phyloP scores from a whole-genome alignment of 208 protist species.

The Trichomonas vaginalis region DNA sequence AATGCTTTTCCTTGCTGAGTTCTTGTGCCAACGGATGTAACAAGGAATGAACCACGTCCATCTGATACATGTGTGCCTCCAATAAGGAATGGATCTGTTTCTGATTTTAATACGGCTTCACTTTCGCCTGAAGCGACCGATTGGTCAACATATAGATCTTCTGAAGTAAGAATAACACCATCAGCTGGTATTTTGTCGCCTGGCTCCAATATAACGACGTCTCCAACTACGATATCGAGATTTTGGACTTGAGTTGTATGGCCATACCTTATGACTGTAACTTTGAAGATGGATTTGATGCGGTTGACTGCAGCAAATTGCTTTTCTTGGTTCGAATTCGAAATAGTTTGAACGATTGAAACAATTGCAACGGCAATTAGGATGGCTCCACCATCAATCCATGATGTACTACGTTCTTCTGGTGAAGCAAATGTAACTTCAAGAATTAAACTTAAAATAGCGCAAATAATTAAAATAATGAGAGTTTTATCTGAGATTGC shows the following conservation, averaged over 20 bases:
- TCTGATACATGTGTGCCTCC: not conserved
- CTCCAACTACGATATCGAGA: not conserved
- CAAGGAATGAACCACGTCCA: not conserved
- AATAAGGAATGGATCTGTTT: not conserved
- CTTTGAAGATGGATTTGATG: not conserved
- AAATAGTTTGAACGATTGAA: not conserved
- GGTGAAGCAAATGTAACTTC: not conserved
- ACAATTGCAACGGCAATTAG: not conserved
- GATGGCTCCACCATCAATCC: not conserved
- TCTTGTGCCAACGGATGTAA: not conserved
- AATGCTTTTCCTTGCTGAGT: not conserved
- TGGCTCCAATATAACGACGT: not conserved
- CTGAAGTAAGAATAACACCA: not conserved
- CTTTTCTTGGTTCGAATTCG: not conserved
- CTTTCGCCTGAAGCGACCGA: not conserved
- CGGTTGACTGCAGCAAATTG: not conserved
- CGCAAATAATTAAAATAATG: slow-evolving; percentile 2
- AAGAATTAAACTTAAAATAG: not conserved
- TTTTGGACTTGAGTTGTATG: not conserved
- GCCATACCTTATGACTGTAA: not conserved
- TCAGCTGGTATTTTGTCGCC: slow-evolving; percentile 1
- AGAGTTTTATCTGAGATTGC: not conserved
- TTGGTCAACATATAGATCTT: not conserved
- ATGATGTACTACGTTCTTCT: not conserved
- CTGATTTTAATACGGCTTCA: not conserved